Evolutionary conservation across 2,329 filamentous ascomycete species (phyloP), one percentile per base, ranked within the genome.

Genomic region (Aplosporella prunicola): DNA sequence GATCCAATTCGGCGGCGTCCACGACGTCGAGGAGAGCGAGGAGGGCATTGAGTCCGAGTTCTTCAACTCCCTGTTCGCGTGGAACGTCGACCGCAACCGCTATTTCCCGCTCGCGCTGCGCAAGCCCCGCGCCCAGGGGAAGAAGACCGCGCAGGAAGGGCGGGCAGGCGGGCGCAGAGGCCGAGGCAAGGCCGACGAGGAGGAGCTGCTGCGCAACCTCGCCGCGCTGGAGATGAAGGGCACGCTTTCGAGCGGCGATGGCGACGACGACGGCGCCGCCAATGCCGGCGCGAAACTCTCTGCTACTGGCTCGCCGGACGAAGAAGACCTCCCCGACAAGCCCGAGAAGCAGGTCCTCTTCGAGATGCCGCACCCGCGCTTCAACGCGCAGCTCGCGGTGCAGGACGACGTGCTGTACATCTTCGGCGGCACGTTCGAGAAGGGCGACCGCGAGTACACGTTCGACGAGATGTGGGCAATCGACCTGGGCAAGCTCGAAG

Each of bases 41-140:
- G 91, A 98, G 58, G 87, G 84, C 3, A 93, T 98, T 47, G 89
- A 98, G 38, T 93, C 85, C 54, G 88, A 95, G 57, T 98, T 98
- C 62, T 98, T 96, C 66, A 89, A 95, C 51, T 75, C 80, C 39
- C 63, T 96, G 16, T 93, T 83, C 52, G 83, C 88, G 5, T 96
- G 88, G 85, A 95, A 93, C 53, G 78, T 94, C 45, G 91, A 96
- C 52, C 76, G 89, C 42, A 98, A 98, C 56, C 74, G 91, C 7
- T 96, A 94, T 65, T 95, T 96, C 67, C 84, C 82, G 2, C 68
- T 96, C 29, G 67, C 68, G 8, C 66, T 96, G 30, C 73, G 88
- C 35, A 84, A 86, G 48, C 75, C 85, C 2, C 78, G 86, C 17
- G 66, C 71, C 14, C 74, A 74, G 32, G 82, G 79, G 47, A 79